Percentiles rank a stretch among this genome's conserved stretches.
These are phyloP conservation scores for Williopsis jadinii DNA, from an alignment of 1,139 yeast genomes.

Conservation along the genomic window DNA sequence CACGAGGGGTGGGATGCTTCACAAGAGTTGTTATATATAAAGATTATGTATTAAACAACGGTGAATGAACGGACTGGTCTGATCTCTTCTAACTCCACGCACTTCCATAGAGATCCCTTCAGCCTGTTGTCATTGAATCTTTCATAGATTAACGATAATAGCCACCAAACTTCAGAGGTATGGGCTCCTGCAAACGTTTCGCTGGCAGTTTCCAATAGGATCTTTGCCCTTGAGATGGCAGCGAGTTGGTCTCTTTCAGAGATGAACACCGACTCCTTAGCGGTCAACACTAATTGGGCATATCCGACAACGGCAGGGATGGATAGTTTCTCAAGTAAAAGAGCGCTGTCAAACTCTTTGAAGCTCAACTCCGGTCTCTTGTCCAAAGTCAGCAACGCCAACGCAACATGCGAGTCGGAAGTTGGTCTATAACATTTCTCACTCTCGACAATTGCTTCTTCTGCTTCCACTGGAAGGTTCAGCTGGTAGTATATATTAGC, in stretches of 20 bases:
- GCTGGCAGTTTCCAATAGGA: slow-evolving; percentile 55
- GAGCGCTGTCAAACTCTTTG: slow-evolving; percentile 61
- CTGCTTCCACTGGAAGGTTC: slow-evolving; percentile 53
- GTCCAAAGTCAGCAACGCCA: slow-evolving; percentile 43
- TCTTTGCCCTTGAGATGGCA: slow-evolving; percentile 58
- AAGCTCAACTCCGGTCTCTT: slow-evolving; percentile 38
- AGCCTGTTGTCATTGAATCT: slow-evolving; percentile 46
- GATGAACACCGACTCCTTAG: slow-evolving; percentile 24
- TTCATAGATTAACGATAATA: slow-evolving; percentile 60
- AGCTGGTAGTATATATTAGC: slow-evolving; percentile 57
- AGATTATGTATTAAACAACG: too few species aligned
- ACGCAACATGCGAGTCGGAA: slow-evolving; percentile 44
- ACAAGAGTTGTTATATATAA: too few species aligned
- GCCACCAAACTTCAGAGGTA: slow-evolving; percentile 69
- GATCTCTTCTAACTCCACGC: slow-evolving; percentile 60
- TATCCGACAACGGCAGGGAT: slow-evolving; percentile 62
- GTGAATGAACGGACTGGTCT: slow-evolving; percentile 51
- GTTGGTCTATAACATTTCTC: slow-evolving; percentile 45
- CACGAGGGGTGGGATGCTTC: too few species aligned
- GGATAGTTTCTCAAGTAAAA: slow-evolving; percentile 39
- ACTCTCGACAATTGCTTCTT: slow-evolving; percentile 70
- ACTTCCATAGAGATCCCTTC: slow-evolving; percentile 52
- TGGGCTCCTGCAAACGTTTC: slow-evolving; percentile 44
- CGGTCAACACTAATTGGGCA: slow-evolving; percentile 43
- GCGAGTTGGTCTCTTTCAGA: slow-evolving; percentile 51